Conservation (phyloP, 805 yeast genomes). For the Metschnikowia cubensis region DNA sequence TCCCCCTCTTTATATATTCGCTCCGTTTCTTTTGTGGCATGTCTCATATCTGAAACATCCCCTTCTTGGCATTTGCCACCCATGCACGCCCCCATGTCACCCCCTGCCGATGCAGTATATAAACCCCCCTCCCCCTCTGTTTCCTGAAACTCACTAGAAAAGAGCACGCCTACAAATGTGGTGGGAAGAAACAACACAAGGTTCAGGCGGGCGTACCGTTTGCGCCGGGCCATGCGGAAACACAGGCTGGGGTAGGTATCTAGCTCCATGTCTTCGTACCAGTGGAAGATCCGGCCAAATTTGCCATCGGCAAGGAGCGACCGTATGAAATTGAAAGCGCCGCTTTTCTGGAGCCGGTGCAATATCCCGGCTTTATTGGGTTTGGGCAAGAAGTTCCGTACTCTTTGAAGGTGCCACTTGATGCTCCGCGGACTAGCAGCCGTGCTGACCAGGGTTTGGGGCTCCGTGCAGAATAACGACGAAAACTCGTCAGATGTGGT, state of each 20-base stretch:
- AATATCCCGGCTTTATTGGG: not conserved
- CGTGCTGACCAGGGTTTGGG: not conserved
- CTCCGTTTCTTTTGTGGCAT: not conserved
- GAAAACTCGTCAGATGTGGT: constrained; percentile 7
- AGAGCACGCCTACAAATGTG: constrained; percentile 63
- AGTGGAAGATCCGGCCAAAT: not conserved
- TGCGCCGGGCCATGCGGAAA: constrained; percentile 54
- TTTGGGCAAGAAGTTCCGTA: not conserved
- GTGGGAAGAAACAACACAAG: constrained; percentile 49
- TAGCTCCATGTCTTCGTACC: constrained; percentile 1
- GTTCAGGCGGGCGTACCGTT: constrained; percentile 45
- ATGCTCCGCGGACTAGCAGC: not conserved
- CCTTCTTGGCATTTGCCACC: not conserved
- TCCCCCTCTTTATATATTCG: not conserved
- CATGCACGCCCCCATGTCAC: not conserved
- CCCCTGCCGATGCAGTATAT: not conserved
- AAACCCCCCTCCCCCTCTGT: not conserved
- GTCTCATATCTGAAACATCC: constrained; percentile 1
- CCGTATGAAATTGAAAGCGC: not conserved
- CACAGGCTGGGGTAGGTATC: constrained; percentile 25
- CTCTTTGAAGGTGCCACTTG: not conserved
- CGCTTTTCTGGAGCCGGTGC: not conserved
- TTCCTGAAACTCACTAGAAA: constrained; percentile 33
- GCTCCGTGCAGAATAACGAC: constrained; percentile 4
- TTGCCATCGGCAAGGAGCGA: not conserved